A percentile compares a stretch with the other conserved stretches of the same genome.
Evolutionary conservation across 2,329 filamentous ascomycete genomes (phyloP).

Genomic region (Aspergillus jensenii): DNA sequence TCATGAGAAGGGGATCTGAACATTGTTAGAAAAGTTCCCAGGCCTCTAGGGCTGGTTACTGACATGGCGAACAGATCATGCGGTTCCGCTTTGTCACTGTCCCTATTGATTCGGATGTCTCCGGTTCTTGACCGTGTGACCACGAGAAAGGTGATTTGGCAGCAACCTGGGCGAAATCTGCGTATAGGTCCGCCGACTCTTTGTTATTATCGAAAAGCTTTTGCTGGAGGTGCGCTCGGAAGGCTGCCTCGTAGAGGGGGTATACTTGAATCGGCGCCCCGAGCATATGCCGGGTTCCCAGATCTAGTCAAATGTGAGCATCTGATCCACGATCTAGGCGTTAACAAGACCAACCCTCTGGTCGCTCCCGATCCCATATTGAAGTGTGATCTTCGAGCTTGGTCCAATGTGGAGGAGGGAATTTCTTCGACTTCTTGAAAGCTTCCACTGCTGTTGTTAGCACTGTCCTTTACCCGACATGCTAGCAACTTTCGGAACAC

Average conservation of each 20-base stretch:
- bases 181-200: conserved; percentile 62
- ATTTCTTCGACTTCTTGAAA: conserved; percentile 43
- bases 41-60: background rate
- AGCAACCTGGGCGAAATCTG: conserved; percentile 59
- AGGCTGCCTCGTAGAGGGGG: conserved; percentile 65
- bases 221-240: conserved; percentile 58
- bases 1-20: conserved; percentile 67
- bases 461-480: background rate
- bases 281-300: conserved; percentile 58
- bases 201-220: conserved; percentile 55
- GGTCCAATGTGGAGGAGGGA: conserved; percentile 50
- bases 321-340: background rate
- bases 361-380: conserved; percentile 24
- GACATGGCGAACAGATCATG: conserved; percentile 69
- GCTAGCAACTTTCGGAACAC: background rate
- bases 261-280: conserved; percentile 67
- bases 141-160: conserved; percentile 56
- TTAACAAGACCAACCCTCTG: conserved; percentile 1
- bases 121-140: conserved; percentile 51
- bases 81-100: conserved; percentile 58
- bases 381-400: conserved; percentile 53
- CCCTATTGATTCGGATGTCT: conserved; percentile 53
- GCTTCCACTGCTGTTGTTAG: conserved; percentile 7
- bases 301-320: conserved; percentile 38
- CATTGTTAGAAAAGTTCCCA: background rate